phyloP scores from a whole-genome alignment of 78 protist genomes.

The Planoprotostelium fungivorum region DNA sequence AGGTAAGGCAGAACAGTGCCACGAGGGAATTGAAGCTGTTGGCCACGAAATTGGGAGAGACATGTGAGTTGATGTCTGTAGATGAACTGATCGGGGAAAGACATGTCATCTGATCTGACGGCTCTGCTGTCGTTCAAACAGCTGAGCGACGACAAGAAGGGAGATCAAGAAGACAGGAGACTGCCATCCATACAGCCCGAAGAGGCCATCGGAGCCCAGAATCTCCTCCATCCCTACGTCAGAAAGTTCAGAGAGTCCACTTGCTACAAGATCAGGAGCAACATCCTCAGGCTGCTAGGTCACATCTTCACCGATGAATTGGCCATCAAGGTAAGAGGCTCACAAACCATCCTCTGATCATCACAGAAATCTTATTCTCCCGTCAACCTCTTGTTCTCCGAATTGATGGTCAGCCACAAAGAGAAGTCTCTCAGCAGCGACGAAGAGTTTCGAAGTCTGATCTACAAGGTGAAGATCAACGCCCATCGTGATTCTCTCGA shows the following conservation, averaged over 20 bases:
- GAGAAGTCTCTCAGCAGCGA: slow-evolving; percentile 4
- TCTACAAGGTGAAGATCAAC: slow-evolving; percentile 27
- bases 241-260: slow-evolving; percentile 2
- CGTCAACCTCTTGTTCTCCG: slow-evolving; percentile 37
- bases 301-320: background rate
- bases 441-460: background rate
- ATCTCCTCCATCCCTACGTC: background rate
- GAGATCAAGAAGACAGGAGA: background rate
- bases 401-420: slow-evolving; percentile 24
- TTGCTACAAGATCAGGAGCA: slow-evolving; percentile 33
- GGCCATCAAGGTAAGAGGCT: background rate
- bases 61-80: slow-evolving; percentile 8
- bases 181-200: background rate
- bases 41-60: slow-evolving; percentile 55
- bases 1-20: background rate
- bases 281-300: slow-evolving; percentile 20
- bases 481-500: slow-evolving; percentile 14
- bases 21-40: slow-evolving; percentile 43
- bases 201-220: background rate
- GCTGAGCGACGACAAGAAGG: slow-evolving; percentile 14
- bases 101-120: slow-evolving; percentile 49
- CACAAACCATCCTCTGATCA: background rate
- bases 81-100: background rate
- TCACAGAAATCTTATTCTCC: slow-evolving; percentile 37
- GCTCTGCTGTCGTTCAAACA: slow-evolving; percentile 60